A percentile compares a stretch with the other conserved stretches of the same genome.
Evolutionary conservation across 2,329 filamentous ascomycete genomes (phyloP).

Genomic region (Cercospora canescens): DNA sequence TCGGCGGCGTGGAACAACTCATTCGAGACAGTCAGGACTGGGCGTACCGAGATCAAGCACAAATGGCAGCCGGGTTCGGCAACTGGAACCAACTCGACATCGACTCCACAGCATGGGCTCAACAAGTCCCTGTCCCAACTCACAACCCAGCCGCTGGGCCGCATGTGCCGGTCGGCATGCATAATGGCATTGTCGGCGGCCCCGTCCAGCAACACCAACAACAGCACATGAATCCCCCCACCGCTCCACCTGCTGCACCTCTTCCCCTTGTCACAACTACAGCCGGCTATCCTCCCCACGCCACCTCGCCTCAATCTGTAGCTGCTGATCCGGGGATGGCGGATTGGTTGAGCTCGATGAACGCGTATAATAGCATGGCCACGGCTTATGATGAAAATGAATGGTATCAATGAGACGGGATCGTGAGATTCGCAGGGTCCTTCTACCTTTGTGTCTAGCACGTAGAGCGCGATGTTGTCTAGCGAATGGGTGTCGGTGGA

Average conservation of each 20-base stretch:
- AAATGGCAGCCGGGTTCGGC: conserved; percentile 61
- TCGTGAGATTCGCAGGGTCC: background rate
- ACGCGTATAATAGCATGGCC: conserved; percentile 31
- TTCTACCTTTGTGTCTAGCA: background rate
- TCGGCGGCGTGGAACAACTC: conserved; percentile 61
- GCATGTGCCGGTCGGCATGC: background rate
- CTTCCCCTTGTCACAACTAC: background rate
- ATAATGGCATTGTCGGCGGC: background rate
- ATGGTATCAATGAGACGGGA: conserved; percentile 40
- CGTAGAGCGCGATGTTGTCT: background rate
- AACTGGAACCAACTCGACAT: conserved; percentile 53
- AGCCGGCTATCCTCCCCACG: background rate
- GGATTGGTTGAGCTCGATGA: conserved; percentile 31
- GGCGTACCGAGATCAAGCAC: conserved; percentile 61
- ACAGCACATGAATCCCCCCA: background rate
- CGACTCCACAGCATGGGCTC: conserved; percentile 22
- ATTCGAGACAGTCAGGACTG: conserved; percentile 65
- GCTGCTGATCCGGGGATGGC: conserved; percentile 18
- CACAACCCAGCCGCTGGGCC: background rate
- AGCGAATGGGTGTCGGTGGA: background rate
- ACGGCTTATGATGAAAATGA: conserved; percentile 42
- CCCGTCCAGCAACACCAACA: background rate
- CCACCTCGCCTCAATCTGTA: conserved; percentile 1
- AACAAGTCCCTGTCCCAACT: background rate
- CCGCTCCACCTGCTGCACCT: background rate